Conservation (phyloP, 176 grass and related monocot species). For the Thinopyrum elongatum region DNA sequence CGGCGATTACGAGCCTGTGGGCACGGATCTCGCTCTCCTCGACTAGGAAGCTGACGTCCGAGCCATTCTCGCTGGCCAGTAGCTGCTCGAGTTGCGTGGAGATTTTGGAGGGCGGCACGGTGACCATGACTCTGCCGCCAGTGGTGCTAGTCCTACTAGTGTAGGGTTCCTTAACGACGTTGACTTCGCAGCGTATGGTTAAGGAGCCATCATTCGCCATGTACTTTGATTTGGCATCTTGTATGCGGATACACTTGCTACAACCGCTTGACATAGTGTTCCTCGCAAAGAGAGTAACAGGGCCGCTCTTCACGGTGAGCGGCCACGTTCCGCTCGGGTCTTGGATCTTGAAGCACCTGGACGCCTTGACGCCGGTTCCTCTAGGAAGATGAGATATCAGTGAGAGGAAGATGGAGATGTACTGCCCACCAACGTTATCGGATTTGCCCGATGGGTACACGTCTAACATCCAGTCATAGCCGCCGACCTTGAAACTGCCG, state of each 20-base stretch:
- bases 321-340: neutral
- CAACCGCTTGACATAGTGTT: neutral
- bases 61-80: neutral
- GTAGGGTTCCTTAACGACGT: neutral
- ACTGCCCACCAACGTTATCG: too few species aligned
- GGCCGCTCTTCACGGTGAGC: too few species aligned
- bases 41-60: neutral
- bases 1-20: neutral
- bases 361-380: neutral
- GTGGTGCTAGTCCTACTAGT: neutral
- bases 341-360: neutral
- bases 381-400: too few species aligned
- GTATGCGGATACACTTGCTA: neutral
- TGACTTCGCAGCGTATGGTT: too few species aligned
- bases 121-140: neutral
- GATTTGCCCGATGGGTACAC: neutral
- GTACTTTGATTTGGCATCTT: neutral
- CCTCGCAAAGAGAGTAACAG: too few species aligned
- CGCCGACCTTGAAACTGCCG: neutral
- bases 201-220: neutral
- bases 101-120: neutral
- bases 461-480: neutral
- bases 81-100: neutral
- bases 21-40: neutral
- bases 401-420: neutral